Evolutionary conservation across 2,329 filamentous ascomycete genomes (phyloP), one percentile per base, ranked within the genome.

Genomic region (Penicillium sp.): DNA sequence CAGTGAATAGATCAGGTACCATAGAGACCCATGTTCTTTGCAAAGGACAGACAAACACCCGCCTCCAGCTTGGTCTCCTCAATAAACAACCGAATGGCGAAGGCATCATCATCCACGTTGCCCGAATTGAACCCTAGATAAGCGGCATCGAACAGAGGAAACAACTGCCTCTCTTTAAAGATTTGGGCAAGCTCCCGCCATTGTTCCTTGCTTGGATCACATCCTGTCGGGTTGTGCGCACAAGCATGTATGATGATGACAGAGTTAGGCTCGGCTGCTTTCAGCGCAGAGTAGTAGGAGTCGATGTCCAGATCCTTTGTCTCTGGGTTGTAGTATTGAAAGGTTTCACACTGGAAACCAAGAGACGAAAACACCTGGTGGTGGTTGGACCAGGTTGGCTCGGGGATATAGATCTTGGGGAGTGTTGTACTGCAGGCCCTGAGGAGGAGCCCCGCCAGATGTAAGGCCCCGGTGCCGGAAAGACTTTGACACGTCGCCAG

Each of bases 371-470:
- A 96, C 78, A 97, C 95, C 75, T 96, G 92, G 77, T 92, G 87
- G 83, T 99, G 93, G 79, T 99, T 97, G 59, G 89, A 90, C 93
- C 94, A 99, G 53, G 93, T 97, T 40, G 94, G 93, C 72, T 88
- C 88, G 64, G 92, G 95, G 72, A 97, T 82, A 81, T 96, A 96
- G 74, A 95, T 84, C 16, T 58, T 66, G 0, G 64, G 61, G 1
- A 52, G 43, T 8, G 55, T 49, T 1, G 22, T 38, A 9, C 58
- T 59, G 32, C 55, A 59, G 13, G 53, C 54, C 42, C 50, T 48
- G 13, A 68, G 48, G 5, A 67, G 47, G 1, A 61, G 38, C 4
- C 62, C 66, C 5, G 64, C 66, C 3, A 68, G 41, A 43, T 68
- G 63, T 1, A 68, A 54, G 3, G 67, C 62, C 1, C 64, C 65